Base-by-base conservation (phyloP, 2,329 filamentous ascomycete species). In the Venturia aucupariae region DNA sequence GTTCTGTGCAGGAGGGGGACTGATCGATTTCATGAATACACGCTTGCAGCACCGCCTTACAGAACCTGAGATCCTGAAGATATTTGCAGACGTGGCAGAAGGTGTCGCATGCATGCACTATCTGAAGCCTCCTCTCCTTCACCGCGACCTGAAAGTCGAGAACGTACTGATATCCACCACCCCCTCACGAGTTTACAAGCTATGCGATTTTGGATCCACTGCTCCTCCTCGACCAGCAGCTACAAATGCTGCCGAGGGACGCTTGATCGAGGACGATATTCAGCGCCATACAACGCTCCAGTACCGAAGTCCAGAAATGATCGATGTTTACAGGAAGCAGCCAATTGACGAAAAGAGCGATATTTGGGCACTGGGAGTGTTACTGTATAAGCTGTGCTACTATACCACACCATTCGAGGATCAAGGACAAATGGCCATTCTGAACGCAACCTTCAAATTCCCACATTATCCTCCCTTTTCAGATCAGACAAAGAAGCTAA, bases 11-110 rank as follows among this genome's bases (percentile, higher is more conserved):
- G 94, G 94, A 61, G 94, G 94, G 68, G 93, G 94, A 42, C 79
- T 99, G 74, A 99, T 99, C 74, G 94, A 99, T 78, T 99, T 97
- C 75, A 99, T 99, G 94, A 99, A 99, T 78, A 99, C 94, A 42
- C 86, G 94, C 63, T 80, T 99, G 71, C 94, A 99, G 78, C 92
- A 99, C 75, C 89, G 94, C 61, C 82, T 99, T 76, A 99, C 93
- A 42, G 94, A 99, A 79, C 93, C 94, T 61, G 94, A 99, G 80
- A 96, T 99, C 70, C 80, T 99, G 71, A 89, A 92, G 79, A 97
- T 99, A 76, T 97, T 99, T 78, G 89, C 89, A 62, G 94, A 99
- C 75, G 90, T 97, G 64, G 90, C 92, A 60, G 93, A 97, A 78
- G 94, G 94, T 44, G 92, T 99, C 55, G 94, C 94, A 38, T 96